Evolutionary conservation across 495 filamentous ascomycete genomes (phyloP).

Genomic region (Aspergillus sclerotioniger): DNA sequence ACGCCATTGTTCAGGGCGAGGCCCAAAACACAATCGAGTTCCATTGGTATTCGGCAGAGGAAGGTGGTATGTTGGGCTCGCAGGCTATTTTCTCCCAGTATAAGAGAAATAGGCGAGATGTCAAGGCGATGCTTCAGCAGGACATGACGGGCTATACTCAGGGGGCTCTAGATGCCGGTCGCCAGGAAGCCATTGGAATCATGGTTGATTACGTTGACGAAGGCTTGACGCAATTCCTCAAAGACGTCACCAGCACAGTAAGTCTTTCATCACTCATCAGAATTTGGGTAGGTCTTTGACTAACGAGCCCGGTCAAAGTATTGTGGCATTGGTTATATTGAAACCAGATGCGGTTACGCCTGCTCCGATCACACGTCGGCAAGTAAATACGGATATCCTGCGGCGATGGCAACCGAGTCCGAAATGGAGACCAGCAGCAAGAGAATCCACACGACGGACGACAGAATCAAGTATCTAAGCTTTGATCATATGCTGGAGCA

Average conservation of each 20-base stretch:
- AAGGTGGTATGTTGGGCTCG: conserved; percentile 81
- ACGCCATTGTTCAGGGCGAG: conserved; percentile 51
- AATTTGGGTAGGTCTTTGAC: background rate
- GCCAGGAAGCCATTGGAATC: conserved; percentile 83
- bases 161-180: conserved; percentile 77
- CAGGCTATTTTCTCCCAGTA: conserved; percentile 89
- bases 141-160: conserved; percentile 96
- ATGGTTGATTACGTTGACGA: conserved; percentile 90
- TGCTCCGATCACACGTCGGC: conserved; percentile 98
- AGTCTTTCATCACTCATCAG: conserved; percentile 13
- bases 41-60: conserved; percentile 93
- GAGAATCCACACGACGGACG: conserved; percentile 88
- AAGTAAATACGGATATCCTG: conserved; percentile 91
- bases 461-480: conserved; percentile 81
- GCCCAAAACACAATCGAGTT: conserved; percentile 84
- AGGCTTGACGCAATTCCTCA: conserved; percentile 85
- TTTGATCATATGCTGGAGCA: conserved; percentile 99
- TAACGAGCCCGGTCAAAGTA: conserved; percentile 51
- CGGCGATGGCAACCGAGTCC: conserved; percentile 93
- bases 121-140: conserved; percentile 98
- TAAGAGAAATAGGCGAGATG: conserved; percentile 66
- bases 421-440: conserved; percentile 81
- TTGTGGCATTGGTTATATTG: conserved; percentile 83
- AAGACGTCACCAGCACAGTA: conserved; percentile 76
- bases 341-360: conserved; percentile 95